phyloP scores from a whole-genome alignment of 2,329 filamentous ascomycete genomes.

The Aspergillus awamori region DNA sequence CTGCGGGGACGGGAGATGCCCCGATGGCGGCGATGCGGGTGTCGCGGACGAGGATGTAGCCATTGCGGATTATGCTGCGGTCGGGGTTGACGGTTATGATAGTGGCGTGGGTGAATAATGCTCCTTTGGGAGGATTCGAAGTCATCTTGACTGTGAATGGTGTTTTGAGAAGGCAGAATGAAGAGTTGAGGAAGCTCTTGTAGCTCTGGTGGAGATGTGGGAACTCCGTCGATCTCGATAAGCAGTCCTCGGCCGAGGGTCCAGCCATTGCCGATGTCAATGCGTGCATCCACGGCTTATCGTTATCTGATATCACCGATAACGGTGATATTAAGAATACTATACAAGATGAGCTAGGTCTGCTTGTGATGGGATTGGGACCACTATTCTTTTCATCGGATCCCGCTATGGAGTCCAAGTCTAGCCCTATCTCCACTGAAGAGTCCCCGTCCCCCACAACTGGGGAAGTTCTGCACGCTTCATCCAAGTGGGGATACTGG shows the following conservation, averaged over 20 bases:
- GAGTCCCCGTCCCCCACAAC: background rate
- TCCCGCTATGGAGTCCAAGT: slow-evolving; percentile 9
- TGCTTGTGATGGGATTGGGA: background rate
- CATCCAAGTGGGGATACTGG: slow-evolving; percentile 26
- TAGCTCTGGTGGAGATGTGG: background rate
- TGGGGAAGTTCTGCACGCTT: background rate
- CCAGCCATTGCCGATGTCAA: no score
- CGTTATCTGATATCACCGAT: background rate
- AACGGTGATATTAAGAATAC: background rate
- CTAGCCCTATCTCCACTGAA: background rate
- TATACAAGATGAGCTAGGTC: background rate
- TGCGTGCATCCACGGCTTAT: background rate
- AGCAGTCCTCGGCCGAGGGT: background rate
- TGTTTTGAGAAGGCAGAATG: background rate
- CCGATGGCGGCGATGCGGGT: slow-evolving; percentile 49
- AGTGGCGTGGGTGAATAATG: slow-evolving; percentile 54
- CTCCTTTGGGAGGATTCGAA: slow-evolving; percentile 14
- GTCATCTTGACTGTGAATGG: background rate
- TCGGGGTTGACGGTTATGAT: slow-evolving; percentile 55
- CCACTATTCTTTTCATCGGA: no score
- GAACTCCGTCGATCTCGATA: background rate
- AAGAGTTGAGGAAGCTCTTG: background rate
- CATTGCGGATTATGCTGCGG: slow-evolving; percentile 52
- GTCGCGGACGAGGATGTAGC: slow-evolving; percentile 48
- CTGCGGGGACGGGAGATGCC: slow-evolving; percentile 33